phyloP scores from a whole-genome alignment of 2,329 filamentous ascomycete species.

The Alternaria postmessia region DNA sequence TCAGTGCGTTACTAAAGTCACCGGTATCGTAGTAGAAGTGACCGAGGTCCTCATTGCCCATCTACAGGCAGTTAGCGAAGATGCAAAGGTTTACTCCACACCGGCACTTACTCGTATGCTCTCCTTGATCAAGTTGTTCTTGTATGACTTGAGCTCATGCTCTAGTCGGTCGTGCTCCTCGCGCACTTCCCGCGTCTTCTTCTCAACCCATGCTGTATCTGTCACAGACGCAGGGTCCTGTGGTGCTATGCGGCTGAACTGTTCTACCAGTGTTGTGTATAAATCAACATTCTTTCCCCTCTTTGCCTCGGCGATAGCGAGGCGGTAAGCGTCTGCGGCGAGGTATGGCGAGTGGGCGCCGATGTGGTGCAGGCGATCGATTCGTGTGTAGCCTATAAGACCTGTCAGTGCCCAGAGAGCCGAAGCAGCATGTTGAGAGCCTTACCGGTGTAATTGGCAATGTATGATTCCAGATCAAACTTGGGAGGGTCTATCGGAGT shows the following conservation, averaged over 20 bases:
- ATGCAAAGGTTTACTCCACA: not conserved
- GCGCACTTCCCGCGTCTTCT: conserved; percentile 71
- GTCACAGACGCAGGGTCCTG: conserved; percentile 70
- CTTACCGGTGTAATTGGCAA: conserved; percentile 85
- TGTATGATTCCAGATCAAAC: conserved; percentile 90
- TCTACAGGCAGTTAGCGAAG: conserved; percentile 61
- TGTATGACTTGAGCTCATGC: conserved; percentile 86
- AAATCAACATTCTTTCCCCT: conserved; percentile 73
- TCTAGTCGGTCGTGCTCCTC: conserved; percentile 79
- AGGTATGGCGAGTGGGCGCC: conserved; percentile 79
- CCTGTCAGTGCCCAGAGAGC: not conserved
- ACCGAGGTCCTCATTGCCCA: conserved; percentile 93
- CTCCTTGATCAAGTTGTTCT: conserved; percentile 97
- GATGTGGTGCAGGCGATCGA: conserved; percentile 82
- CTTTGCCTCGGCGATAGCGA: conserved; percentile 79
- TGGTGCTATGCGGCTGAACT: conserved; percentile 70
- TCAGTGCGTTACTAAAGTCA: conserved; percentile 74
- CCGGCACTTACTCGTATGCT: conserved; percentile 77
- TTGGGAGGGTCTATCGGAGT: conserved; percentile 73
- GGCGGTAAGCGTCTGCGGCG: conserved; percentile 79
- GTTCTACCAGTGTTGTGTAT: conserved; percentile 74
- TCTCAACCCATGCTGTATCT: conserved; percentile 80
- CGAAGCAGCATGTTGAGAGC: not conserved
- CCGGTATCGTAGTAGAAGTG: conserved; percentile 82
- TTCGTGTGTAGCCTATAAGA: conserved; percentile 75